Evolutionary conservation across 1,139 yeast genomes (phyloP).

Genomic region (Geotrichum reessii): DNA sequence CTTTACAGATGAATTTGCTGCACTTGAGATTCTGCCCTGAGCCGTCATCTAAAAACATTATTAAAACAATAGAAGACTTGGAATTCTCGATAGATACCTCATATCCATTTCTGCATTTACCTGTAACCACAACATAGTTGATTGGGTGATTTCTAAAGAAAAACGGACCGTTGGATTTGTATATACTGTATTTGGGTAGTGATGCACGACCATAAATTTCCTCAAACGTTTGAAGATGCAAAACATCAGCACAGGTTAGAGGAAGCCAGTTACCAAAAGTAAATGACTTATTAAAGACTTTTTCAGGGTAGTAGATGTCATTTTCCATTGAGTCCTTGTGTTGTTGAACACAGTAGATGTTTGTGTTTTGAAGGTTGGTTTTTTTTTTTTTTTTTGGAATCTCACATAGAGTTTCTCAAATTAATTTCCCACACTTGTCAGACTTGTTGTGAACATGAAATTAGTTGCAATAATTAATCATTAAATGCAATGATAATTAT

Average conservation of each 20-base stretch:
- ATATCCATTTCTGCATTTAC: constrained; percentile 19
- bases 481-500: too few relatives aligned
- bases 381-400: background rate
- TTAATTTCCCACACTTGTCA: too few relatives aligned
- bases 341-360: background rate
- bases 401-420: too few relatives aligned
- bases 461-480: too few relatives aligned
- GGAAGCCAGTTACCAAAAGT: constrained; percentile 28
- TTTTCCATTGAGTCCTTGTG: background rate
- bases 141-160: constrained; percentile 31
- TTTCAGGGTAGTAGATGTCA: constrained; percentile 19
- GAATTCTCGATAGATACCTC: constrained; percentile 14
- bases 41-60: constrained; percentile 8
- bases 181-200: constrained; percentile 8
- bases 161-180: constrained; percentile 21
- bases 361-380: background rate
- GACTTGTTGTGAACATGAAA: too few relatives aligned
- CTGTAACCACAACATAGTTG: constrained; percentile 27
- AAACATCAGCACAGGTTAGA: constrained; percentile 22
- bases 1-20: constrained; percentile 12
- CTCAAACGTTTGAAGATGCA: constrained; percentile 16
- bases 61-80: constrained; percentile 2
- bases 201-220: constrained; percentile 17
- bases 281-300: constrained; percentile 18
- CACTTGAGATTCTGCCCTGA: constrained; percentile 12